Percentiles rank a stretch among this genome's conserved stretches.
Evolutionary conservation across 2,329 filamentous ascomycete species (phyloP).

Genomic region (Coniella vitis): DNA sequence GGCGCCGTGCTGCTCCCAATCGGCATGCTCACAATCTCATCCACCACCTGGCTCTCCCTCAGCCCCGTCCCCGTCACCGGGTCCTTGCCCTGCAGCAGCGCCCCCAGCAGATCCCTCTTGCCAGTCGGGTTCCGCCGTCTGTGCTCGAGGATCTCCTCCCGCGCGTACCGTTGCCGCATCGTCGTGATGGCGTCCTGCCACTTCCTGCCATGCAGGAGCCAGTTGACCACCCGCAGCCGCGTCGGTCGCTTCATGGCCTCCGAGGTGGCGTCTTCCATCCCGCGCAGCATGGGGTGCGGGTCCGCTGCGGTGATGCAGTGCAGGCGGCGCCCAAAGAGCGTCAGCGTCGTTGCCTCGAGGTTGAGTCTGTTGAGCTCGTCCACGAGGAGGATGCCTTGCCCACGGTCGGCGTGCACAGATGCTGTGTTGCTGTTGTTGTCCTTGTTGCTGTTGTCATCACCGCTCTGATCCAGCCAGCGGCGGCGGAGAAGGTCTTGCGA

Average conservation of each 20-base stretch:
- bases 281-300: slow-evolving; percentile 40
- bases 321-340: slow-evolving; percentile 45
- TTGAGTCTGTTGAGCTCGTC: slow-evolving; percentile 46
- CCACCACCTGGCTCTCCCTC: slow-evolving; percentile 53
- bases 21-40: slow-evolving; percentile 64
- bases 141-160: slow-evolving; percentile 50
- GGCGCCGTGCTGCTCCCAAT: slow-evolving; percentile 48
- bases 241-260: slow-evolving; percentile 50
- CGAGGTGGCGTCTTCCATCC: slow-evolving; percentile 47
- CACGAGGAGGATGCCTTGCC: slow-evolving; percentile 36
- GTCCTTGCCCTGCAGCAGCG: slow-evolving; percentile 52
- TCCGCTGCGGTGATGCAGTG: slow-evolving; percentile 38
- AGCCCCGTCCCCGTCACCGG: slow-evolving; percentile 53
- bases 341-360: slow-evolving; percentile 43
- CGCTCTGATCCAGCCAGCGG: slow-evolving; percentile 35
- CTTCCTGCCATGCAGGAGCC: slow-evolving; percentile 44
- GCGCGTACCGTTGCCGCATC: slow-evolving; percentile 46
- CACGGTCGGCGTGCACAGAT: no score
- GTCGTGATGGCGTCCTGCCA: slow-evolving; percentile 45
- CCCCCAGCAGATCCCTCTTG: slow-evolving; percentile 54
- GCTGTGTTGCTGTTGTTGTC: slow-evolving; percentile 21
- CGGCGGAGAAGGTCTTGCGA: slow-evolving; percentile 40
- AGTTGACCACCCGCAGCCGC: slow-evolving; percentile 44
- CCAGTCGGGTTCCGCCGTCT: slow-evolving; percentile 47
- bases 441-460: slow-evolving; percentile 19